Evolutionary conservation across 805 yeast genomes (phyloP).

Genomic region (Lipomyces yamadae): DNA sequence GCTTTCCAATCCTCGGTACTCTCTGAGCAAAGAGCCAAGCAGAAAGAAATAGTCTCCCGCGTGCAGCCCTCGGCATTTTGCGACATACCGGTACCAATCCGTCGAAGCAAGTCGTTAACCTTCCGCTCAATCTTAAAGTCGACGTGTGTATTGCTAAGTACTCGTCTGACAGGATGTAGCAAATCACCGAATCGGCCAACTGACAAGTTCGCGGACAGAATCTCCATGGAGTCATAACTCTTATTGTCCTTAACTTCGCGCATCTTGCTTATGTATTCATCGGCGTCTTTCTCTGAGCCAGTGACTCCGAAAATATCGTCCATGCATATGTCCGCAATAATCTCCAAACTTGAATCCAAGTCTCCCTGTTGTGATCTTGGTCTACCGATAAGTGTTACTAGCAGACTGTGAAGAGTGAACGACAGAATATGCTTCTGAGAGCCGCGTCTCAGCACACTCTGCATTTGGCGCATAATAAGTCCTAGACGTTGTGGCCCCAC

Average conservation of each 20-base stretch:
- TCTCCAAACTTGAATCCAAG: slow-evolving; percentile 62
- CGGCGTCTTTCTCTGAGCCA: slow-evolving; percentile 93
- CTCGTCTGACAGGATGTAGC: slow-evolving; percentile 68
- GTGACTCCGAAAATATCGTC: slow-evolving; percentile 91
- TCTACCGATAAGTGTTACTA: slow-evolving; percentile 56
- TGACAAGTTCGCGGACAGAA: slow-evolving; percentile 67
- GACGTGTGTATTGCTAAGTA: slow-evolving; percentile 65
- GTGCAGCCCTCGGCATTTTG: slow-evolving; percentile 65
- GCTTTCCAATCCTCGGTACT: slow-evolving; percentile 25
- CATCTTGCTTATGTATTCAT: slow-evolving; percentile 82
- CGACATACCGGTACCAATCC: slow-evolving; percentile 78
- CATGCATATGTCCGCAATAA: slow-evolving; percentile 77
- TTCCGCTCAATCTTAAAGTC: slow-evolving; percentile 71
- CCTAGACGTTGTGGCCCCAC: slow-evolving; percentile 76
- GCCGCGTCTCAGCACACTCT: slow-evolving; percentile 79
- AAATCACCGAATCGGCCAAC: slow-evolving; percentile 61
- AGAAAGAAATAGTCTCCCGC: slow-evolving; percentile 65
- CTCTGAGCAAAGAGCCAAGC: slow-evolving; percentile 63
- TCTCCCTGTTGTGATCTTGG: slow-evolving; percentile 64
- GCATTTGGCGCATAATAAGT: slow-evolving; percentile 78
- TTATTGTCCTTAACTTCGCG: slow-evolving; percentile 89
- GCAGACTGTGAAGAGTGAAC: slow-evolving; percentile 76
- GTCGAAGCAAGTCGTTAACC: slow-evolving; percentile 75
- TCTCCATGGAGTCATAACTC: slow-evolving; percentile 85
- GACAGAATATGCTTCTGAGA: slow-evolving; percentile 93